These are phyloP conservation scores for Entomortierella parvispora DNA, from an alignment of 192 early-diverging fungal species.

Conservation along the genomic window DNA sequence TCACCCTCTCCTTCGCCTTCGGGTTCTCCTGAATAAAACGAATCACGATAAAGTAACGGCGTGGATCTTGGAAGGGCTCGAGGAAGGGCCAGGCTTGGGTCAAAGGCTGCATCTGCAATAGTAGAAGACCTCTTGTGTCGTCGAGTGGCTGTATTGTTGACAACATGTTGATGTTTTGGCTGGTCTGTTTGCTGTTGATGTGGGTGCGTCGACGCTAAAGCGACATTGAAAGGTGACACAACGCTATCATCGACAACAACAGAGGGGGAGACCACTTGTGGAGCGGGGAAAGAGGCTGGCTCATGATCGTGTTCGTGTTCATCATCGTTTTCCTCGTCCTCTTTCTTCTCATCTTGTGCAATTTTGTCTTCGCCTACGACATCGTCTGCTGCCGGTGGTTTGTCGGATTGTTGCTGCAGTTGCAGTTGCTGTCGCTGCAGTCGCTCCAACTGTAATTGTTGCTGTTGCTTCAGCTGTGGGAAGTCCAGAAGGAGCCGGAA, in stretches of 20 bases:
- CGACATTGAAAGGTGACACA: background rate
- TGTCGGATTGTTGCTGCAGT: too few relatives aligned
- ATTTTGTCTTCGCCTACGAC: too few relatives aligned
- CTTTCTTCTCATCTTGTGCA: too few relatives aligned
- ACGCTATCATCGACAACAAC: background rate
- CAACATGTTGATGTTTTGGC: background rate
- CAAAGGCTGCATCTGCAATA: slow-evolving; percentile 1
- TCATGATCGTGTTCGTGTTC: background rate
- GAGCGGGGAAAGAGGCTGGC: background rate
- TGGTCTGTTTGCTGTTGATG: background rate
- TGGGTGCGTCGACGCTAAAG: background rate
- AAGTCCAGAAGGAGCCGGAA: too few relatives aligned
- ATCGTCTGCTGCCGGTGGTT: too few relatives aligned
- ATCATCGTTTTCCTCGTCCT: too few relatives aligned
- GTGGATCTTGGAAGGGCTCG: slow-evolving; percentile 26
- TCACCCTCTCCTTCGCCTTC: background rate
- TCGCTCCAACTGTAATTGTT: slow-evolving; percentile 5
- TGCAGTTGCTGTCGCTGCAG: background rate
- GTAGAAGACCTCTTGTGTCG: background rate
- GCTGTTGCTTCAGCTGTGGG: background rate
- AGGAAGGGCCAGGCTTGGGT: slow-evolving; percentile 38
- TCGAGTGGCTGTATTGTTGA: background rate
- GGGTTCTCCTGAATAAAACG: slow-evolving; percentile 6
- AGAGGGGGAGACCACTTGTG: too few relatives aligned
- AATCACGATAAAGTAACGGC: slow-evolving; percentile 5